phyloP scores from a whole-genome alignment of 495 filamentous ascomycete species.

The Entonaema liquescens region DNA sequence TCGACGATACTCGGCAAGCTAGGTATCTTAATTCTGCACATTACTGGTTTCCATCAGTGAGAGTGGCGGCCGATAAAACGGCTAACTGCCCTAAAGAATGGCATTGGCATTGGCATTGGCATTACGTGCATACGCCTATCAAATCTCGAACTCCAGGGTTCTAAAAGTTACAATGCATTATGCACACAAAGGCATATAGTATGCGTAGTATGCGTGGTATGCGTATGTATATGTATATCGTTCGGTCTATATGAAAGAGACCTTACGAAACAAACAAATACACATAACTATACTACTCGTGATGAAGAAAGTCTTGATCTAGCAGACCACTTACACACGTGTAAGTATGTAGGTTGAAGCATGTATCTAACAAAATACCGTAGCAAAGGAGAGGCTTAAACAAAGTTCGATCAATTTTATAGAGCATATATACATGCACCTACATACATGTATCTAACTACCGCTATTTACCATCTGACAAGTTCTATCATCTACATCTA shows the following conservation, averaged over 20 bases:
- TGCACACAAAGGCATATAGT: slow-evolving; percentile 22
- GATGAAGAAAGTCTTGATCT: slow-evolving; percentile 11
- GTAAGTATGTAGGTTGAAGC: no score
- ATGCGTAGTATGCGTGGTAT: no score
- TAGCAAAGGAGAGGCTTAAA: slow-evolving; percentile 6
- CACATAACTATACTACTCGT: slow-evolving; percentile 4
- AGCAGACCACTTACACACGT: not conserved
- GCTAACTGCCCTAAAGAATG: slow-evolving; percentile 34
- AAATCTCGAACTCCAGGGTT: slow-evolving; percentile 25
- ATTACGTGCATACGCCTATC: slow-evolving; percentile 44
- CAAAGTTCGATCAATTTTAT: slow-evolving; percentile 10
- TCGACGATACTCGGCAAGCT: slow-evolving; percentile 29
- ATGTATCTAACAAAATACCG: no score
- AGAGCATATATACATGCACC: no score
- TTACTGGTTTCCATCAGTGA: slow-evolving; percentile 26
- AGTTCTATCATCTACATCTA: not conserved
- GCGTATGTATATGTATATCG: no score
- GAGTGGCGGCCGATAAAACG: slow-evolving; percentile 26
- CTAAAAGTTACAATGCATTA: slow-evolving; percentile 37
- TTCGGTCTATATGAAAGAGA: slow-evolving; percentile 16
- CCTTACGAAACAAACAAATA: slow-evolving; percentile 43
- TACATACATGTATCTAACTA: not conserved
- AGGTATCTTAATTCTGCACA: slow-evolving; percentile 19
- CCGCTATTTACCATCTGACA: not conserved
- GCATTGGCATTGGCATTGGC: no score